Conservation (phyloP, 2,329 filamentous ascomycete species). For the Microsporum ferrugineum region DNA sequence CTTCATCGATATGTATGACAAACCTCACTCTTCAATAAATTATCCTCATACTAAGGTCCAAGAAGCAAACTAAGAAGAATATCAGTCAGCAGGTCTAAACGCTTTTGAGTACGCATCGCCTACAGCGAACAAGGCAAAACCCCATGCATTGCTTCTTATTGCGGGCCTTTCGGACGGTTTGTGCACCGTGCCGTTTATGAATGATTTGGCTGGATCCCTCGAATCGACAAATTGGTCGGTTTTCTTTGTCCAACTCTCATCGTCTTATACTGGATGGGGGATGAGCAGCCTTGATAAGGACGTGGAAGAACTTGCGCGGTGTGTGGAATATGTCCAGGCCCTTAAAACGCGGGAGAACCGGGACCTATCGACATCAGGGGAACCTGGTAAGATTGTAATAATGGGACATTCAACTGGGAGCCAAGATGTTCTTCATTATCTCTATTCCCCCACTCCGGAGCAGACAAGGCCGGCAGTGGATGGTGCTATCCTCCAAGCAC, state of each 20-base stretch:
- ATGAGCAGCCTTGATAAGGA: conserved; percentile 43
- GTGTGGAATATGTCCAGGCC: conserved; percentile 41
- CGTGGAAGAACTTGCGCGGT: conserved; percentile 42
- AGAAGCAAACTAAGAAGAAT: neutral
- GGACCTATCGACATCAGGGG: neutral
- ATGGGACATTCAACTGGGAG: conserved; percentile 61
- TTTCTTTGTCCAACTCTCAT: conserved; percentile 41
- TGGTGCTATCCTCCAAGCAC: conserved; percentile 68
- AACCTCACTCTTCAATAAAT: neutral
- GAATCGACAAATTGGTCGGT: conserved; percentile 42
- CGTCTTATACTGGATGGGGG: conserved; percentile 46
- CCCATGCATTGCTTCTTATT: conserved; percentile 46
- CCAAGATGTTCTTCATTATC: conserved; percentile 57
- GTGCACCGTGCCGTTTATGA: conserved; percentile 44
- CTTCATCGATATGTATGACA: conserved; percentile 15
- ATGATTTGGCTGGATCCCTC: conserved; percentile 40
- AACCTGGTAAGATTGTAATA: conserved; percentile 46
- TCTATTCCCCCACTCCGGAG: conserved; percentile 26
- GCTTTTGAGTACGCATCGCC: conserved; percentile 31
- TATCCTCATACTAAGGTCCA: neutral
- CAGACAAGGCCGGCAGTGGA: conserved; percentile 47
- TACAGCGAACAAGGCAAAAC: conserved; percentile 20
- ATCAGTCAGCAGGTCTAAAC: conserved; percentile 29
- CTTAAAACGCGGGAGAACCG: conserved; percentile 19
- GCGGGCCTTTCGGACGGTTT: conserved; percentile 50